Percentiles rank a stretch among this genome's conserved stretches.
phyloP scores from a whole-genome alignment of 257 asterid genomes.

The Avicennia marina region DNA sequence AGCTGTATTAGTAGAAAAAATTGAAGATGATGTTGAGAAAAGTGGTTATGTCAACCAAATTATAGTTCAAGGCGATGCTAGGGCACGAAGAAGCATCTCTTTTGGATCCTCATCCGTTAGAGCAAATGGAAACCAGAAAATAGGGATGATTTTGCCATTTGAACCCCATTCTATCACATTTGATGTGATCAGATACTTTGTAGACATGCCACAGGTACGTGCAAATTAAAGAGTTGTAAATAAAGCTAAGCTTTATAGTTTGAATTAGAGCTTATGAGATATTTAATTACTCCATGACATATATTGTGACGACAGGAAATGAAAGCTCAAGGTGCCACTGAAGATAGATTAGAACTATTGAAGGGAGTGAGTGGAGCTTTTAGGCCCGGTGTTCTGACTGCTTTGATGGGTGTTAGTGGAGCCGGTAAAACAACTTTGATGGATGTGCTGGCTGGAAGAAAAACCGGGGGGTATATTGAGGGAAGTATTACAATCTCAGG shows the following conservation, averaged over 20 bases:
- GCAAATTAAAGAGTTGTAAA: too few relatives aligned
- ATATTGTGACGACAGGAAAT: too few relatives aligned
- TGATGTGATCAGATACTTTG: constrained; percentile 63
- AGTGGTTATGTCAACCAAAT: constrained; percentile 3
- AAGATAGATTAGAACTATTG: constrained; percentile 49
- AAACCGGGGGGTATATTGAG: constrained; percentile 78
- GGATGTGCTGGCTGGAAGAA: constrained; percentile 79
- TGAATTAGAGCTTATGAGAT: too few relatives aligned
- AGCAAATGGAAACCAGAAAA: constrained; percentile 29
- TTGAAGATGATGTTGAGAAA: constrained; percentile 17
- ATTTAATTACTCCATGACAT: too few relatives aligned
- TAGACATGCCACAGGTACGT: constrained; percentile 84
- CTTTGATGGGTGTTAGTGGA: constrained; percentile 86
- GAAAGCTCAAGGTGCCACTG: constrained; percentile 52
- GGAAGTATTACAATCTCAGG: constrained; percentile 65
- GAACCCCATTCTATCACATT: constrained; percentile 86
- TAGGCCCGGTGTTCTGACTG: constrained; percentile 82
- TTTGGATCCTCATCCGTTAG: constrained; percentile 22
- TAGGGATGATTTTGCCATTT: constrained; percentile 88
- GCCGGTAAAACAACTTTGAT: constrained; percentile 82
- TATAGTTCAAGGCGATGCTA: constrained; percentile 6
- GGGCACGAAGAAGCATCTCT: constrained; percentile 23
- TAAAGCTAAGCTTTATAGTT: too few relatives aligned
- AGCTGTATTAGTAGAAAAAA: constrained; percentile 44
- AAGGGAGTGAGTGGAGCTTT: constrained; percentile 74